These are phyloP conservation scores for Rubia peregrina DNA, from an alignment of 305 asterid genomes.

Conservation along the genomic window DNA sequence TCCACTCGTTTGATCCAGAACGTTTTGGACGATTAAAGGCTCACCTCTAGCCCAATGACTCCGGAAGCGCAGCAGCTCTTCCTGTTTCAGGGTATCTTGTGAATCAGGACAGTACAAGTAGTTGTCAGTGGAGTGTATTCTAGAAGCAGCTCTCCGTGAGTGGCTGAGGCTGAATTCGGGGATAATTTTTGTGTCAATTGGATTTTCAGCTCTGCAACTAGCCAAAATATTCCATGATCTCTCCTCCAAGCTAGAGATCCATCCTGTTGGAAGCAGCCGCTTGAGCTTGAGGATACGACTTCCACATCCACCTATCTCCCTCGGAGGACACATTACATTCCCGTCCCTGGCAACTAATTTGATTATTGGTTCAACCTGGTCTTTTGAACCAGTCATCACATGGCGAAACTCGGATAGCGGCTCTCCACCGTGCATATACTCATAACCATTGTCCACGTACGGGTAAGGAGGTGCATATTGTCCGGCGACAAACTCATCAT, in stretches of 20 bases:
- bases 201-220: conserved; percentile 15
- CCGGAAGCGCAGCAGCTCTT: conserved; percentile 52
- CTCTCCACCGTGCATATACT: conserved; percentile 87
- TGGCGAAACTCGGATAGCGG: conserved; percentile 26
- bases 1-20: conserved; percentile 59
- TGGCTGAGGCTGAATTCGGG: conserved; percentile 25
- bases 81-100: conserved; percentile 36
- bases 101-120: conserved; percentile 56
- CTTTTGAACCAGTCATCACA: neutral
- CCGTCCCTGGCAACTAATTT: conserved; percentile 40
- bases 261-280: conserved; percentile 57
- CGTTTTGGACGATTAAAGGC: conserved; percentile 68
- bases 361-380: conserved; percentile 24
- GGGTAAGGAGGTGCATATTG: conserved; percentile 17
- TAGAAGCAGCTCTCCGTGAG: conserved; percentile 36
- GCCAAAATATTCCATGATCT: conserved; percentile 38
- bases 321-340: conserved; percentile 52
- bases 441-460: conserved; percentile 45
- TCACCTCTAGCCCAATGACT: conserved; percentile 82
- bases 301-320: conserved; percentile 78
- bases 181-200: conserved; percentile 18
- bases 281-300: conserved; percentile 58
- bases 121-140: conserved; percentile 44
- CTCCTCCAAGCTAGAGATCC: conserved; percentile 49
- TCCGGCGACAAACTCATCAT: conserved; percentile 37